Evolutionary conservation across 2,329 filamentous ascomycete species (phyloP), one percentile per base, ranked within the genome.

Genomic region (Clarireedia paspali): DNA sequence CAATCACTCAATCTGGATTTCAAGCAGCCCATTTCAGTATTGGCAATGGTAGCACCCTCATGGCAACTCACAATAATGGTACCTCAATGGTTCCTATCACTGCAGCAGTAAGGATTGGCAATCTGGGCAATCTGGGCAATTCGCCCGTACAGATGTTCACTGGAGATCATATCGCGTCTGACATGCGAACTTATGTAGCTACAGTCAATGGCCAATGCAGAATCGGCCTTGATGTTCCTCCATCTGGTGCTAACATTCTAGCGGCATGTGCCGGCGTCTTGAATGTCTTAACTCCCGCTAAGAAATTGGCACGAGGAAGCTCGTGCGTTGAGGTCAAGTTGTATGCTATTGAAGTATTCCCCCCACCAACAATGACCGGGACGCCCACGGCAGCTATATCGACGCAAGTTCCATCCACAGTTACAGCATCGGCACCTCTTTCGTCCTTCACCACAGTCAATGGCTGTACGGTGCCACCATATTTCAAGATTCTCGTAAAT

Each of bases 81-180:
- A 47, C 49, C 34, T 48, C 50, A 5, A 10, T 48, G 3, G 51
- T 50, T 23, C 46, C 44, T 17, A 52, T 48, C 9, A 48, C 39
- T 45, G 59, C 17, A 20, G 58, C 59, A 42, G 58, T 61, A 7
- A 42, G 48, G 24, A 15, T 34, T 20, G 30, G 27, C 6, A 38
- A 58, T 36, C 20, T 61, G 30, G 36, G 27, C 6, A 38, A 58
- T 36, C 20, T 61, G 30, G 58, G 58, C n/a, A 57, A 59, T 50
- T 57, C 59, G 4, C 30, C 57, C 39, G 50, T 61, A n/a, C 59
- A 61, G 36, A 23, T 61, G 10, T 61, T 53, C 12, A 49, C 58
- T 15, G 6, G 48, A 2, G 24, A 40, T 6, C 56, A 60, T 47
- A n/a, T 61, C 23, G 48, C 53, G 6, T 12, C 27, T 15, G 55